Evolutionary conservation across 345 rosid genomes (phyloP).

Genomic region (Syzygium oleosum): DNA sequence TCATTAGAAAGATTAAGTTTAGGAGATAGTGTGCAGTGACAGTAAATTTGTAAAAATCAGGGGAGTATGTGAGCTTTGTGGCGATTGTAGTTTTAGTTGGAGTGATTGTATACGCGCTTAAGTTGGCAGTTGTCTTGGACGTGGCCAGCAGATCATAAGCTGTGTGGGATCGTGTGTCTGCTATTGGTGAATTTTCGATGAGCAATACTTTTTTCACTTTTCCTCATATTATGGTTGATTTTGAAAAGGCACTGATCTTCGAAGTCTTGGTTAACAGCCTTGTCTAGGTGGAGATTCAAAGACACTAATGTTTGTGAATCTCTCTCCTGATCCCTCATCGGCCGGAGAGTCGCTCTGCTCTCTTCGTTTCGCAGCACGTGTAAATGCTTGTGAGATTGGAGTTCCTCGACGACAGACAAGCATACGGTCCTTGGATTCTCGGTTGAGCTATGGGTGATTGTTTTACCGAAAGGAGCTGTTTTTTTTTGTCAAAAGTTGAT

Average conservation of each 20-base stretch:
- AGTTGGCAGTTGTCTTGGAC: background rate
- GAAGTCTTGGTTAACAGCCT: conserved; percentile 41
- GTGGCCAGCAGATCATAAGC: background rate
- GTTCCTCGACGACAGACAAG: conserved; percentile 73
- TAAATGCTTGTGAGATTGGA: conserved; percentile 98
- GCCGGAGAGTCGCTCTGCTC: conserved; percentile 91
- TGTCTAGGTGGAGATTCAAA: conserved; percentile 97
- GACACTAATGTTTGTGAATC: conserved; percentile 86
- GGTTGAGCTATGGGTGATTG: conserved; percentile 65
- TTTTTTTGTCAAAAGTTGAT: background rate
- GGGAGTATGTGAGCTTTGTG: background rate
- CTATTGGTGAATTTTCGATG: background rate
- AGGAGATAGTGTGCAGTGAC: background rate
- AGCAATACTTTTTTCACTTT: background rate
- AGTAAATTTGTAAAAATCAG: background rate
- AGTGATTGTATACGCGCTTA: background rate
- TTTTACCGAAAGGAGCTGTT: background rate
- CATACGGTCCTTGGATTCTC: conserved; percentile 41
- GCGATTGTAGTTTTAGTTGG: background rate
- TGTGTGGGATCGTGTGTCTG: background rate
- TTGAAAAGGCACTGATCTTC: background rate
- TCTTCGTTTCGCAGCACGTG: conserved; percentile 91
- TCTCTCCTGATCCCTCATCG: conserved; percentile 78
- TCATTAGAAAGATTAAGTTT: background rate
- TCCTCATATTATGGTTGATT: background rate